These are phyloP conservation scores for Chaetomium globosum DNA, from an alignment of 2,329 filamentous ascomycete genomes.

Conservation along the genomic window DNA sequence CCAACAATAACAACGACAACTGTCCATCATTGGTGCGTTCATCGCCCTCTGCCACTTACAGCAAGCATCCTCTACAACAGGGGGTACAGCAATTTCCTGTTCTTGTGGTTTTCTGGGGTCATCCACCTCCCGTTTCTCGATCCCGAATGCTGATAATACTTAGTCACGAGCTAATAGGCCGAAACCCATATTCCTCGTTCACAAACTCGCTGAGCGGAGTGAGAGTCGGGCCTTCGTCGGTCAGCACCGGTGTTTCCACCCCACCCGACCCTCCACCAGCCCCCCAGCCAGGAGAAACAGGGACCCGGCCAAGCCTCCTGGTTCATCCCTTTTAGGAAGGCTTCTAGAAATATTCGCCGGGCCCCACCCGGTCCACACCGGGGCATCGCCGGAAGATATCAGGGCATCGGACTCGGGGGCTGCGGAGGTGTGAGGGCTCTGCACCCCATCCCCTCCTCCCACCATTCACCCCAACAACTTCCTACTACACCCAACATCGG, in stretches of 20 bases:
- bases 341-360: slow-evolving; percentile 32
- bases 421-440: neutral
- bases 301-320: slow-evolving; percentile 12
- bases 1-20: neutral
- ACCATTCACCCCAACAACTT: neutral
- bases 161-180: neutral
- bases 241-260: slow-evolving; percentile 15
- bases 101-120: neutral
- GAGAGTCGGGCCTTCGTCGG: slow-evolving; percentile 22
- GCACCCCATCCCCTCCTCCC: neutral
- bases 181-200: neutral
- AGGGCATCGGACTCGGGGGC: neutral
- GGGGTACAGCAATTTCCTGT: neutral
- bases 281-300: neutral
- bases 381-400: neutral
- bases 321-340: slow-evolving; percentile 25
- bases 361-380: slow-evolving; percentile 8
- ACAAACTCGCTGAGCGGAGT: neutral
- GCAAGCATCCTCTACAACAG: neutral
- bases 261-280: slow-evolving; percentile 9
- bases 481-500: neutral
- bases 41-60: neutral
- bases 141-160: neutral
- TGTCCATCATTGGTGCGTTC: neutral
- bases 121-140: too few species aligned